These are phyloP conservation scores for Collybia sp. DNA, from an alignment of 768 basidiomycete species.

Conservation along the genomic window DNA sequence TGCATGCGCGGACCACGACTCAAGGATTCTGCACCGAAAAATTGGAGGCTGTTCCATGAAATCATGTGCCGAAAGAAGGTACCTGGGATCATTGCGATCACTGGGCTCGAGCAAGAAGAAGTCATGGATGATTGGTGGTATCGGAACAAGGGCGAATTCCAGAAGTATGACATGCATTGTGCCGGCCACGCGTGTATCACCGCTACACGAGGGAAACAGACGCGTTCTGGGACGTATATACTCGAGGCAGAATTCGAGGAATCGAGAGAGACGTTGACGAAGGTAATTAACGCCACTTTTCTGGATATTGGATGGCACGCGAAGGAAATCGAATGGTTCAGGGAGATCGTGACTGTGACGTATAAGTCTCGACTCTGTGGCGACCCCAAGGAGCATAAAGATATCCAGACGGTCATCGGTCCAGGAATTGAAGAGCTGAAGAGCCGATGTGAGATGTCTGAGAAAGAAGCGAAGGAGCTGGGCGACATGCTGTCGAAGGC, in stretches of 20 bases:
- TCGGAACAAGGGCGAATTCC: slow-evolving; percentile 21
- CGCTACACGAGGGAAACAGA: slow-evolving; percentile 18
- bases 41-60: slow-evolving; percentile 31
- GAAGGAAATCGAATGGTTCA: slow-evolving; percentile 10
- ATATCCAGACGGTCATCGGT: slow-evolving; percentile 4
- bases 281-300: slow-evolving; percentile 12
- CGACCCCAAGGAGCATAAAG: slow-evolving; percentile 5
- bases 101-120: slow-evolving; percentile 27
- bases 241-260: slow-evolving; percentile 23
- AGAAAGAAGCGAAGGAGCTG: slow-evolving; percentile 7
- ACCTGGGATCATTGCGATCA: slow-evolving; percentile 31
- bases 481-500: slow-evolving; percentile 4
- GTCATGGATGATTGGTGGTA: slow-evolving; percentile 30
- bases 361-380: slow-evolving; percentile 6
- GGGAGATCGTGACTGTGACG: slow-evolving; percentile 5
- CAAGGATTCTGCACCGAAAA: slow-evolving; percentile 24
- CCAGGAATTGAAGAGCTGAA: slow-evolving; percentile 7
- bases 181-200: slow-evolving; percentile 34
- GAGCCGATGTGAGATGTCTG: slow-evolving; percentile 10
- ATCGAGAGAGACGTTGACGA: slow-evolving; percentile 19
- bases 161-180: slow-evolving; percentile 20
- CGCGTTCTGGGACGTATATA: slow-evolving; percentile 9
- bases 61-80: slow-evolving; percentile 32
- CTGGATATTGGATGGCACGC: slow-evolving; percentile 8
- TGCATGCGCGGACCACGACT: slow-evolving; percentile 35